Base-by-base conservation (phyloP, 2,329 filamentous ascomycete genomes). In the Calonectria hawksworthii region DNA sequence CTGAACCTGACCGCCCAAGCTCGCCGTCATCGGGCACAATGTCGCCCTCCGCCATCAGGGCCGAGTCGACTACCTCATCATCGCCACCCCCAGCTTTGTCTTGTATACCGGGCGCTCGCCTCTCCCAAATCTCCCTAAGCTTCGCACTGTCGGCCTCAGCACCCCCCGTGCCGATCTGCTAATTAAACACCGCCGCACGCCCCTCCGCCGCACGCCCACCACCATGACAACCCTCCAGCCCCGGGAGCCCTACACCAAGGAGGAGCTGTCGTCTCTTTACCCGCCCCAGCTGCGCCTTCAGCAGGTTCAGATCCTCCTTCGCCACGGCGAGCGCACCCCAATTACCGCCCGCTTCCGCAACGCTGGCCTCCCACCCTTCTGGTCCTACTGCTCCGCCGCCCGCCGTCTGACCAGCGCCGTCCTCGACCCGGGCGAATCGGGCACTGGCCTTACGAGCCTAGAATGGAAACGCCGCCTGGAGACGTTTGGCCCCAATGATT, bases 261-360 rank as follows among this genome's bases (percentile, higher is more conserved):
- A 95, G 74, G 96, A 99, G 89, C 91, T 99, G 65, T 88, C 90
- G 54, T 88, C 89, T 81, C 92, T 99, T 74, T 99, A 98, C 86
- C 97, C 97, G 1, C 86, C 92, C 70, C 88, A 90, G 56, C 89
- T 99, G 74, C 91, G 96, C 83, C 92, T 99, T 44, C 94, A 97
- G 83, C 92, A 97, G 74, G 97, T 99, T 65, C 97, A 99, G 87
- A 90, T 99, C 80, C 91, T 96, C 76, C 90, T 96, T 81, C 93
- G 94, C 73, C 94, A 96, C 86, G 94, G 94, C 86, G 92, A 93
- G 87, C 93, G 96, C 73, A 96, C 94, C 10, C 96, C 96, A 34
- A 94, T 99, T 34, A 94, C 92, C 73, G 90, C 94, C n/a, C 94
- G 97, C 50, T 98, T 99, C 84, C 91, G 94, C 82, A 97, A 96